Percentiles rank a stretch among this genome's conserved stretches.
These are phyloP conservation scores for Monilinia fructicola DNA, from an alignment of 2,329 filamentous ascomycete species.

Conservation along the genomic window DNA sequence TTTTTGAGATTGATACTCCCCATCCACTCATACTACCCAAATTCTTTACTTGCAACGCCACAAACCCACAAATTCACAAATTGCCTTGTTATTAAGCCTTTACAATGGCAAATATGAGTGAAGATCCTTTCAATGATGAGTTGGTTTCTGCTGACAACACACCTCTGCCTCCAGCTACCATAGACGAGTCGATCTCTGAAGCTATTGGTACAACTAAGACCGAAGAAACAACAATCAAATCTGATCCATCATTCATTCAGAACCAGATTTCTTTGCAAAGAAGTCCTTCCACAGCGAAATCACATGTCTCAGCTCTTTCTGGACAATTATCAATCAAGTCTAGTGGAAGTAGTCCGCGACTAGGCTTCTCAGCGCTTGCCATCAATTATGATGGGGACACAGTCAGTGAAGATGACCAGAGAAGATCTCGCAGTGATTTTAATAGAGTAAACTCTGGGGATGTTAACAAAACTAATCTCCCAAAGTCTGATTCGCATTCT, in stretches of 20 bases:
- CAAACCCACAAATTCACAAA: constrained; percentile 4
- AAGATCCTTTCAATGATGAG: constrained; percentile 14
- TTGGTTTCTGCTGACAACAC: neutral
- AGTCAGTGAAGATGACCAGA: constrained; percentile 20
- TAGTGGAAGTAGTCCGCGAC: constrained; percentile 26
- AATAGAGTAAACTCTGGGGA: constrained; percentile 25
- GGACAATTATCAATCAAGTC: constrained; percentile 34
- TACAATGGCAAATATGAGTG: constrained; percentile 25
- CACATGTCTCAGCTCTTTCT: constrained; percentile 30
- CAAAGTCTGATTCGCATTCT: constrained; percentile 33
- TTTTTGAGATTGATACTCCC: constrained; percentile 1
- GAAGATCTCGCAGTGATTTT: constrained; percentile 27
- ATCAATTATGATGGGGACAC: constrained; percentile 21
- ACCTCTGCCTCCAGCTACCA: constrained; percentile 22
- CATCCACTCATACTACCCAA: neutral
- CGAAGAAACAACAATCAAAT: constrained; percentile 11
- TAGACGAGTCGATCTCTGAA: constrained; percentile 25
- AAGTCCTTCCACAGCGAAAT: constrained; percentile 32
- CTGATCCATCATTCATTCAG: constrained; percentile 34
- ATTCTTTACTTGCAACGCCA: constrained; percentile 3
- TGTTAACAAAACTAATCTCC: constrained; percentile 27
- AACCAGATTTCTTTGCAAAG: constrained; percentile 35
- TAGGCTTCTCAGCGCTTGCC: constrained; percentile 24
- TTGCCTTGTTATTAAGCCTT: neutral
- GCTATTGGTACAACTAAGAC: constrained; percentile 15